phyloP scores from a whole-genome alignment of 2,329 filamentous ascomycete genomes.

The Whalleya microplaca region DNA sequence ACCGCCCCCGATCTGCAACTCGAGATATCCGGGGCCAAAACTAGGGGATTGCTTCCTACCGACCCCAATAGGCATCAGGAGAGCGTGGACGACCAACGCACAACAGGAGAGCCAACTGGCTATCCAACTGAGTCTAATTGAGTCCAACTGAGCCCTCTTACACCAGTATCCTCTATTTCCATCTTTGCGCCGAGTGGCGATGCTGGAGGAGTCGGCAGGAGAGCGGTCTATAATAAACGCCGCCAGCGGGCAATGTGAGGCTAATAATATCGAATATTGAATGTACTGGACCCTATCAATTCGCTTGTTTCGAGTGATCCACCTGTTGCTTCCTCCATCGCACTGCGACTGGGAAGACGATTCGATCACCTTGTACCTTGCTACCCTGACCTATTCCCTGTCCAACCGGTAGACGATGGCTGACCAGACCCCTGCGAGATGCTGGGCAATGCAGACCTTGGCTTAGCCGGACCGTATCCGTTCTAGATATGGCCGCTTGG shows the following conservation, averaged over 20 bases:
- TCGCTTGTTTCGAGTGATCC: conserved; percentile 40
- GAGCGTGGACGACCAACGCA: conserved; percentile 13
- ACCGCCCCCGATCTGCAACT: conserved; percentile 29
- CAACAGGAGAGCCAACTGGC: not conserved
- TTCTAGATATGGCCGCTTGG: conserved; percentile 47
- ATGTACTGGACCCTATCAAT: conserved; percentile 28
- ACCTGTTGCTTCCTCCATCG: conserved; percentile 34
- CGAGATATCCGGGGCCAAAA: conserved; percentile 14
- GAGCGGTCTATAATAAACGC: conserved; percentile 15
- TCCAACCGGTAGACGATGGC: conserved; percentile 43
- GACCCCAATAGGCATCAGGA: conserved; percentile 2
- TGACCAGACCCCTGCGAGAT: conserved; percentile 40
- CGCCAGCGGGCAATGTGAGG: conserved; percentile 27
- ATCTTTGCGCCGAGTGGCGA: conserved; percentile 34
- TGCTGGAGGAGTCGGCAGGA: conserved; percentile 19
- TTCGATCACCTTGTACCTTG: conserved; percentile 39
- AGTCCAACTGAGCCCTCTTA: no score
- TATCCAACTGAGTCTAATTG: conserved; percentile 2
- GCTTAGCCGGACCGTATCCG: conserved; percentile 50
- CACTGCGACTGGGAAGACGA: conserved; percentile 32
- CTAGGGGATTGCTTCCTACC: conserved; percentile 9
- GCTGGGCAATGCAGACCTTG: conserved; percentile 42
- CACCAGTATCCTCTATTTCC: conserved; percentile 10
- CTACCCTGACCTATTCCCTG: conserved; percentile 39
- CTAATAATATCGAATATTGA: conserved; percentile 45